Conservation (phyloP, 179 eudicot genomes). For the Vitellaria paradoxa region DNA sequence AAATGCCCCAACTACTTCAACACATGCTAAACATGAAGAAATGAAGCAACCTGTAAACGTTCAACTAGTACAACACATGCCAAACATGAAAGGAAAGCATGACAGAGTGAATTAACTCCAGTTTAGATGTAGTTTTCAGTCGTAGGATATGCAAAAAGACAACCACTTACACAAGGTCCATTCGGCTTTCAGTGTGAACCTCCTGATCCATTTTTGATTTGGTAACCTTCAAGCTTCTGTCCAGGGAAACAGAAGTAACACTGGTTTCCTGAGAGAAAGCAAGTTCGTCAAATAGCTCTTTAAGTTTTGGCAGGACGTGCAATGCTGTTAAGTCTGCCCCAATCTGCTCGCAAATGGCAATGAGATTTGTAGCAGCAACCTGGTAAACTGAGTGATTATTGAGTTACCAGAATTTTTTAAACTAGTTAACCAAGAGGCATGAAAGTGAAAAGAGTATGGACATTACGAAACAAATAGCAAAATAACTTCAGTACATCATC, state of each 20-base stretch:
- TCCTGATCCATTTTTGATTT: conserved; percentile 38
- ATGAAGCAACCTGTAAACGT: too few relatives aligned
- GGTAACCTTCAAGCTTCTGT: conserved; percentile 33
- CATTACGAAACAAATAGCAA: not conserved
- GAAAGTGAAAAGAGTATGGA: not conserved
- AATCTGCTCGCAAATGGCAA: conserved; percentile 77
- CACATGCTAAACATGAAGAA: not conserved
- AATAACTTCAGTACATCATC: not conserved
- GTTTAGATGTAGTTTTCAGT: not conserved
- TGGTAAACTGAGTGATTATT: conserved; percentile 22
- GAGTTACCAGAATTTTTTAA: not conserved
- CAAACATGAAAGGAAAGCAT: not conserved
- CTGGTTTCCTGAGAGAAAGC: conserved; percentile 78
- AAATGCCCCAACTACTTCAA: conserved; percentile 9
- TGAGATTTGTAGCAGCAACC: conserved; percentile 82
- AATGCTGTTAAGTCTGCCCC: conserved; percentile 85
- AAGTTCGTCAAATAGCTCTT: conserved; percentile 78
- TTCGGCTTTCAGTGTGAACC: conserved; percentile 52
- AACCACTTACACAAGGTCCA: conserved; percentile 87
- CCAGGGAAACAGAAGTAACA: conserved; percentile 33
- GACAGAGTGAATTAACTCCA: not conserved
- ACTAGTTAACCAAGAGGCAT: not conserved
- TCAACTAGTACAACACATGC: too few relatives aligned
- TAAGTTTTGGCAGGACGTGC: conserved; percentile 83
- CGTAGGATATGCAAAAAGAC: conserved; percentile 6